Percentiles rank a stretch among this genome's conserved stretches.
Evolutionary conservation across 371 early-diverging fungal species (phyloP).

Genomic region (Mortierella sp.): DNA sequence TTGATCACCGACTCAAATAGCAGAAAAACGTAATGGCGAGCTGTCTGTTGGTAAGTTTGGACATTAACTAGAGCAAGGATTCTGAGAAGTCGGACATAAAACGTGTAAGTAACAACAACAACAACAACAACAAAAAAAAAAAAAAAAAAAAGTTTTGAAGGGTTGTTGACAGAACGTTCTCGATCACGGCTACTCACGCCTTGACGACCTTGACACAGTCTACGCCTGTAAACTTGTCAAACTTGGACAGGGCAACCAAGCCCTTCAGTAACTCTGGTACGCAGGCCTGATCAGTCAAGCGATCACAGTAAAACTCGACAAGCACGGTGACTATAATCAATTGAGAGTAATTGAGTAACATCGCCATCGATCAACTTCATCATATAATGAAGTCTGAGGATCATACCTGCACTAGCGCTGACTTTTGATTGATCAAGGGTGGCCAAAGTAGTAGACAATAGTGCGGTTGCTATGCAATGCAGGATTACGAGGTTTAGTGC

Average conservation of each 20-base stretch:
- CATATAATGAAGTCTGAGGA: background rate
- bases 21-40: slow-evolving; percentile 64
- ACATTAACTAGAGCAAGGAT: slow-evolving; percentile 69
- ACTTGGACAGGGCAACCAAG: slow-evolving; percentile 68
- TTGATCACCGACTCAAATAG: slow-evolving; percentile 61
- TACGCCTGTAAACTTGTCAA: slow-evolving; percentile 68
- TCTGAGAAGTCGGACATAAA: slow-evolving; percentile 25
- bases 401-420: slow-evolving; percentile 48
- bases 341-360: background rate
- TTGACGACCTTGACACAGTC: slow-evolving; percentile 70
- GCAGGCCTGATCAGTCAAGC: slow-evolving; percentile 80
- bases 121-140: too few relatives aligned
- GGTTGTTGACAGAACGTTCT: background rate
- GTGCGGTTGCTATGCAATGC: slow-evolving; percentile 36
- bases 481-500: background rate
- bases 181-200: slow-evolving; percentile 56
- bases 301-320: slow-evolving; percentile 82
- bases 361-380: background rate
- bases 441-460: slow-evolving; percentile 50
- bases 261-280: slow-evolving; percentile 80
- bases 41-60: slow-evolving; percentile 71
- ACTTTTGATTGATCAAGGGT: slow-evolving; percentile 57
- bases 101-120: too few relatives aligned
- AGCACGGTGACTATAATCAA: slow-evolving; percentile 68
- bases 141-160: background rate